Evolutionary conservation across 495 filamentous ascomycete species (phyloP), one percentile per base, ranked within the genome.

Genomic region (Penicillium tannophilum): DNA sequence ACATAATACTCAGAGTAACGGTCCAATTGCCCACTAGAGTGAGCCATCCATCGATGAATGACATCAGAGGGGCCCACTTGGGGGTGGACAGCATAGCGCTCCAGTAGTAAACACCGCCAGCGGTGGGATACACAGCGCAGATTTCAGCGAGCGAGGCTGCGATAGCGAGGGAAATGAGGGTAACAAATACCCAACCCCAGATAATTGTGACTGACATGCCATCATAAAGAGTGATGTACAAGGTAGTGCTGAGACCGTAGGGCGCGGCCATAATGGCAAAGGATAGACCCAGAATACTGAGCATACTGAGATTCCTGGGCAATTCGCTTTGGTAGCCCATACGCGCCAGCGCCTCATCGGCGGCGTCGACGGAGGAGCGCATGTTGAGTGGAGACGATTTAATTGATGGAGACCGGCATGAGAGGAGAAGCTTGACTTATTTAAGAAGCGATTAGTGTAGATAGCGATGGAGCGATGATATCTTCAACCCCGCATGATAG

Each of bases 111-210:
- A 89, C 86, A 7, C 87, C 87, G 35, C 82, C 82, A 47, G 82
- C 79, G 17, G 87, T 91, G 8, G 89, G 89, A 62, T 86, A 91
- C 6, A 88, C 89, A 30, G 84, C 84, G 52, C 89, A 79, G 67
- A 91, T 90, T 66, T 92, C 89, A n/a, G 89, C 88, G 28, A 92
- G 74, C 1, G 87, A 90, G 4, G 86, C 85, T 14, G 89, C 87
- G 17, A 92, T 82, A 41, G 85, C 87, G 30, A 88, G 65, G 62
- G 88, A 89, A 69, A 88, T 89, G 10, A 90, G 66, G 4, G 87
- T 87, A 6, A 89, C 86, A 9, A 88, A 82, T 0, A 91, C 76
- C 63, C 90, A 80, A 19, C 87, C 88, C 86, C 86, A 90, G 67
- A 90, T 82, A 54, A 89, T 84, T 51, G 82, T 83, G 6, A 85